phyloP scores from a whole-genome alignment of 352 stramenopile genomes.

The Aphanomyces stellatus region DNA sequence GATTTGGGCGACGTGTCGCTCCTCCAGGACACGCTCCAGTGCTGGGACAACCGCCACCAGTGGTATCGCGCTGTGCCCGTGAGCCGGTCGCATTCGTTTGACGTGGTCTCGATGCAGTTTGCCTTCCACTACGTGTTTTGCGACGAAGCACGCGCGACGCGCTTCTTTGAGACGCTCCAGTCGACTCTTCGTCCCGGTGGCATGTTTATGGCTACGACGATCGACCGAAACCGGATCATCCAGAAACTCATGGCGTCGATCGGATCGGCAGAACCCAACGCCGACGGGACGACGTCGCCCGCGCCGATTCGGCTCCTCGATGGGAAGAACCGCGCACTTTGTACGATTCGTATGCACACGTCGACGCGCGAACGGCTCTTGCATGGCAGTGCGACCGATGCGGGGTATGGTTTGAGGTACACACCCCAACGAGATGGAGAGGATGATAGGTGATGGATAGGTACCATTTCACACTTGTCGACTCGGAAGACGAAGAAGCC shows the following conservation, averaged over 20 bases:
- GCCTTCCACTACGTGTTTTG: constrained; percentile 99
- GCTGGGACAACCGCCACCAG: constrained; percentile 49
- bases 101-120: constrained; percentile 98
- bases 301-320: constrained; percentile 59
- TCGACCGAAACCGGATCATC: constrained; percentile 90
- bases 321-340: constrained; percentile 68
- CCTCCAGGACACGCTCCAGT: constrained; percentile 50
- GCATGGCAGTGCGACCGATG: constrained; percentile 29
- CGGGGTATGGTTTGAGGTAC: constrained; percentile 63
- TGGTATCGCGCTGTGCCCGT: constrained; percentile 56
- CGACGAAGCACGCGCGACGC: constrained; percentile 75
- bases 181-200: constrained; percentile 87
- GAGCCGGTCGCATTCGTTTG: constrained; percentile 56
- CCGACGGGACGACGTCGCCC: constrained; percentile 22
- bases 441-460: neutral
- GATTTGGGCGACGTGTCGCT: constrained; percentile 67
- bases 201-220: constrained; percentile 95
- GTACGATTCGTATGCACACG: constrained; percentile 65
- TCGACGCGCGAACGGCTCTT: constrained; percentile 37
- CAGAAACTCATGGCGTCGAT: constrained; percentile 43
- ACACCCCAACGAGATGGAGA: neutral
- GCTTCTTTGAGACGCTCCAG: constrained; percentile 93
- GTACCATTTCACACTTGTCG: constrained; percentile 87
- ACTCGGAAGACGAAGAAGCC: constrained; percentile 61
- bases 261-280: constrained; percentile 18